Percentiles rank a stretch among this genome's conserved stretches.
phyloP scores from a whole-genome alignment of 2,329 filamentous ascomycete species.

The Cladosporium sp. region DNA sequence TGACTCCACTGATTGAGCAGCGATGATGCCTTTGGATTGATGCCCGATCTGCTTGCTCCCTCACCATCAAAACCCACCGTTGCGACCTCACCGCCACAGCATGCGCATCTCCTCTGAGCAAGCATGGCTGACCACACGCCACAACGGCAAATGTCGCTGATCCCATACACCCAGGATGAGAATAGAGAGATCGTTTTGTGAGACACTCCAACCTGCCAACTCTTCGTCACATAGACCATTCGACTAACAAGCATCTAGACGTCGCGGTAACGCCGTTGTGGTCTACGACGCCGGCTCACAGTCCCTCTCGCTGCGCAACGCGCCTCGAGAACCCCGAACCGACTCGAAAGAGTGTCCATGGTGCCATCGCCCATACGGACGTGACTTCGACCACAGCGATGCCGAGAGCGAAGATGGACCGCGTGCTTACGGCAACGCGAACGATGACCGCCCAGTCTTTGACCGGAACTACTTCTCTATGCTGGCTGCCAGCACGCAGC shows the following conservation, averaged over 20 bases:
- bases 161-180: conserved; percentile 71
- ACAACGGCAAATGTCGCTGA: conserved; percentile 58
- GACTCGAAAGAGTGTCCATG: conserved; percentile 76
- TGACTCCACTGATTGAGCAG: background rate
- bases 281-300: conserved; percentile 82
- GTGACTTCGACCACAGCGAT: conserved; percentile 5
- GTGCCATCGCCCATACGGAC: conserved; percentile 68
- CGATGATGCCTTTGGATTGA: background rate
- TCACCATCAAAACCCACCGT: background rate
- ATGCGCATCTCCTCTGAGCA: conserved; percentile 5
- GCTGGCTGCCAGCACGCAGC: conserved; percentile 58
- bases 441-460: conserved; percentile 54
- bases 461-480: conserved; percentile 94
- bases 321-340: conserved; percentile 48
- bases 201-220: conserved; percentile 34
- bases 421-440: background rate
- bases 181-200: conserved; percentile 73
- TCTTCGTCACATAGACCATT: background rate
- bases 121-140: conserved; percentile 31
- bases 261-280: conserved; percentile 88
- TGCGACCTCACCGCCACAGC: conserved; percentile 3
- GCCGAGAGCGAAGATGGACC: conserved; percentile 34
- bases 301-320: conserved; percentile 74
- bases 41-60: background rate
- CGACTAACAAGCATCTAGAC: conserved; percentile 49